A percentile compares a stretch with the other conserved stretches of the same genome.
phyloP scores from a whole-genome alignment of 2,329 filamentous ascomycete species.

The Diaporthe longicolla region DNA sequence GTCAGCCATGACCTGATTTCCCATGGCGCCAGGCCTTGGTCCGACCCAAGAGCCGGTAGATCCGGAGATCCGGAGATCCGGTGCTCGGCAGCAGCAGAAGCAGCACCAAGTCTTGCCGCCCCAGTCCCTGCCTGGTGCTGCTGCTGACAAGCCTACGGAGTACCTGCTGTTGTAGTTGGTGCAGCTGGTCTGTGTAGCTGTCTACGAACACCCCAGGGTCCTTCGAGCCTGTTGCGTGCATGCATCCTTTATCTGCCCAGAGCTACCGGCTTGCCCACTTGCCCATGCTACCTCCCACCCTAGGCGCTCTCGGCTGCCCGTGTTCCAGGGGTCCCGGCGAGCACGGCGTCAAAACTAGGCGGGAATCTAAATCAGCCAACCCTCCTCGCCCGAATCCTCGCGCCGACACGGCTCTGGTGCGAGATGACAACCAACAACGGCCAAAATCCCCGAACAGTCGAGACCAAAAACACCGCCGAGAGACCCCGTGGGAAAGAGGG shows the following conservation, averaged over 20 bases:
- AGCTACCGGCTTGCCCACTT: no score
- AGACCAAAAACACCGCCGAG: background rate
- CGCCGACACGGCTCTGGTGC: background rate
- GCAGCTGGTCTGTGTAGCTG: background rate
- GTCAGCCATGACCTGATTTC: conserved; percentile 37
- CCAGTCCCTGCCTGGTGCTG: conserved; percentile 6
- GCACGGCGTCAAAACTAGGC: conserved; percentile 1
- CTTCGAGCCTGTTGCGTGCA: background rate
- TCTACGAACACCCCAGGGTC: conserved; percentile 21
- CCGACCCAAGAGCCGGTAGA: conserved; percentile 20
- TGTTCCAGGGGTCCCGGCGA: conserved; percentile 11
- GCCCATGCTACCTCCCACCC: no score
- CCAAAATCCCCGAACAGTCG: conserved; percentile 21
- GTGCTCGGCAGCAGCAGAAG: background rate
- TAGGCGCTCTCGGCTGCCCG: background rate
- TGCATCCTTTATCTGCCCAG: background rate
- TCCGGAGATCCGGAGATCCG: conserved; percentile 35
- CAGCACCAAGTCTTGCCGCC: background rate
- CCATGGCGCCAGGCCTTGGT: conserved; percentile 13
- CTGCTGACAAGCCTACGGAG: background rate
- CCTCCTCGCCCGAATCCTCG: conserved; percentile 22
- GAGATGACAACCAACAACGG: background rate
- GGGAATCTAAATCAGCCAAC: background rate
- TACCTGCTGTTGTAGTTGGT: background rate
- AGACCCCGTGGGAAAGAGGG: background rate